These are phyloP conservation scores for Ligustrum vulgare DNA, from an alignment of 257 asterid genomes.

Conservation along the genomic window DNA sequence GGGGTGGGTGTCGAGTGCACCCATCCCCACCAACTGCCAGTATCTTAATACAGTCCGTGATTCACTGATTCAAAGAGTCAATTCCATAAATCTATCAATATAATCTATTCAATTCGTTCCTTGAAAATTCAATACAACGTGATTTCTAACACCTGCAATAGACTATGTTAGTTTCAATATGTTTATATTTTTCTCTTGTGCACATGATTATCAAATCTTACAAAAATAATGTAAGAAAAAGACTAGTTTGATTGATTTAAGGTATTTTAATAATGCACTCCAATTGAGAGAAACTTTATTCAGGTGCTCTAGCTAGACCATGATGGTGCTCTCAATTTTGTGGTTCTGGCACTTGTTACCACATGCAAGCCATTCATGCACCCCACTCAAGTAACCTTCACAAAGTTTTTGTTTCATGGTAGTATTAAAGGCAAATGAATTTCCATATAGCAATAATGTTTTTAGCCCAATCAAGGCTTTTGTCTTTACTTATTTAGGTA, in stretches of 20 bases:
- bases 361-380: slow-evolving; percentile 56
- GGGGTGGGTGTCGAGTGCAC: slow-evolving; percentile 24
- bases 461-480: slow-evolving; percentile 37
- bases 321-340: slow-evolving; percentile 52
- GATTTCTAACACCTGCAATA: not conserved
- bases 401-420: slow-evolving; percentile 36
- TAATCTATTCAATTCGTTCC: not conserved
- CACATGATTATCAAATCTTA: not conserved
- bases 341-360: slow-evolving; percentile 49
- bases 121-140: not conserved
- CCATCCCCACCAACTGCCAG: not conserved
- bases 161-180: not conserved
- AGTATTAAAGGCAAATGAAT: slow-evolving; percentile 34
- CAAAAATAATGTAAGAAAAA: not conserved
- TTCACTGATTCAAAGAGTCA: not conserved
- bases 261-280: not conserved
- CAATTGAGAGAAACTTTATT: slow-evolving; percentile 18
- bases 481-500: slow-evolving; percentile 33
- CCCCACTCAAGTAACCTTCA: slow-evolving; percentile 57
- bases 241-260: not conserved
- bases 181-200: not conserved
- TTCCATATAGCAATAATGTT: slow-evolving; percentile 43
- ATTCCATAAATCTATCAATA: not conserved
- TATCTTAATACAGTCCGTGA: not conserved
- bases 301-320: slow-evolving; percentile 47